These are phyloP conservation scores for Neurospora tetraspora DNA, from an alignment of 495 filamentous ascomycete genomes.

Conservation along the genomic window DNA sequence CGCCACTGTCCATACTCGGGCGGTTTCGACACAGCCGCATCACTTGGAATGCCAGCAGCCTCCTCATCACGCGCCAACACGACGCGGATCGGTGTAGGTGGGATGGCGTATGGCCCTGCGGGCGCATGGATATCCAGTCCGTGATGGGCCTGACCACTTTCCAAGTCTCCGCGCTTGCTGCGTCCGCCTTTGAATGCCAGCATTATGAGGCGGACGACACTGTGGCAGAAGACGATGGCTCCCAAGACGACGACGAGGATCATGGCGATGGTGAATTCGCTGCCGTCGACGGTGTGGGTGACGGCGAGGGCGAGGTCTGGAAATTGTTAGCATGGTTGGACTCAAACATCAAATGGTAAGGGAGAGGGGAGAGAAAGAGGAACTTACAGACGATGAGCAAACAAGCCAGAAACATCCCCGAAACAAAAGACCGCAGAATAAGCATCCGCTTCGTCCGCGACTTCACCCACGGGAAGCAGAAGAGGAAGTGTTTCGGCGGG, in stretches of 20 bases:
- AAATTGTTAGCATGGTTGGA: conserved; percentile 2
- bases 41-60: conserved; percentile 39
- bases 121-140: conserved; percentile 4
- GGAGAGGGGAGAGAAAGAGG: neutral
- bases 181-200: conserved; percentile 34
- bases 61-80: conserved; percentile 55
- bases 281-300: conserved; percentile 42
- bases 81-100: conserved; percentile 51
- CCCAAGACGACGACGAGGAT: conserved; percentile 63
- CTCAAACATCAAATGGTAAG: neutral
- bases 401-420: conserved; percentile 42
- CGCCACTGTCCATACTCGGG: conserved; percentile 86
- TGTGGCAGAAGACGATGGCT: conserved; percentile 72
- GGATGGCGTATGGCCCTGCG: conserved; percentile 43
- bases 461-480: conserved; percentile 44
- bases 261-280: conserved; percentile 63
- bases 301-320: conserved; percentile 61
- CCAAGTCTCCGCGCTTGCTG: conserved; percentile 11
- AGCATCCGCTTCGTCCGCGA: conserved; percentile 43
- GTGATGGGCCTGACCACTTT: neutral
- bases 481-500: conserved; percentile 34
- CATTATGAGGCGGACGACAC: conserved; percentile 63
- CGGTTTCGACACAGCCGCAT: conserved; percentile 51
- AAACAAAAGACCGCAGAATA: conserved; percentile 48
- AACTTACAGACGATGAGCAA: conserved; percentile 51